phyloP scores from a whole-genome alignment of 164 flowering plant genomes.

The Stephania japonica region DNA sequence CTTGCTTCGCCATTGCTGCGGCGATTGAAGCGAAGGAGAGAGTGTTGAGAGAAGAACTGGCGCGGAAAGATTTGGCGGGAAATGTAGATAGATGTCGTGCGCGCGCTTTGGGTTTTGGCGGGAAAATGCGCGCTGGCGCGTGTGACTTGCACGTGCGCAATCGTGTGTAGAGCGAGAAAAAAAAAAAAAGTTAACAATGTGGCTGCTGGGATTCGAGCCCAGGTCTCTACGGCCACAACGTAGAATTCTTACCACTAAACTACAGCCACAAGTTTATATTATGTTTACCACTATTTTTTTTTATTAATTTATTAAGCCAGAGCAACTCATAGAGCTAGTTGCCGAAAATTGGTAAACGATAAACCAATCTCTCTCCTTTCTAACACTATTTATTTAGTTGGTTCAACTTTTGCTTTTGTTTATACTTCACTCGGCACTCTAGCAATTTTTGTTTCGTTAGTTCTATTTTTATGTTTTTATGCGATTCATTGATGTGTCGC shows the following conservation, averaged over 20 bases:
- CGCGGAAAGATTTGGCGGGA: background rate
- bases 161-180: background rate
- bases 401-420: no score
- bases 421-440: no score
- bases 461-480: no score
- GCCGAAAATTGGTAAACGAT: no score
- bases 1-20: constrained; percentile 38
- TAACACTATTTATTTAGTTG: no score
- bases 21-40: background rate
- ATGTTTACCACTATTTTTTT: no score
- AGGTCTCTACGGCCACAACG: constrained; percentile 99
- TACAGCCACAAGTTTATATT: constrained; percentile 47
- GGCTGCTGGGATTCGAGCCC: constrained; percentile 99
- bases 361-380: no score
- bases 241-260: constrained; percentile 91
- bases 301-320: no score
- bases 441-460: no score
- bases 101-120: background rate
- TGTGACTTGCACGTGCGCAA: no score
- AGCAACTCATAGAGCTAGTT: no score
- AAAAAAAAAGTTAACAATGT: constrained; percentile 21
- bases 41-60: background rate
- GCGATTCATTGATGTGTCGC: no score
- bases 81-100: background rate
- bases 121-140: background rate